phyloP scores from a whole-genome alignment of 768 basidiomycete genomes.

The Pleurotus cornucopiae region DNA sequence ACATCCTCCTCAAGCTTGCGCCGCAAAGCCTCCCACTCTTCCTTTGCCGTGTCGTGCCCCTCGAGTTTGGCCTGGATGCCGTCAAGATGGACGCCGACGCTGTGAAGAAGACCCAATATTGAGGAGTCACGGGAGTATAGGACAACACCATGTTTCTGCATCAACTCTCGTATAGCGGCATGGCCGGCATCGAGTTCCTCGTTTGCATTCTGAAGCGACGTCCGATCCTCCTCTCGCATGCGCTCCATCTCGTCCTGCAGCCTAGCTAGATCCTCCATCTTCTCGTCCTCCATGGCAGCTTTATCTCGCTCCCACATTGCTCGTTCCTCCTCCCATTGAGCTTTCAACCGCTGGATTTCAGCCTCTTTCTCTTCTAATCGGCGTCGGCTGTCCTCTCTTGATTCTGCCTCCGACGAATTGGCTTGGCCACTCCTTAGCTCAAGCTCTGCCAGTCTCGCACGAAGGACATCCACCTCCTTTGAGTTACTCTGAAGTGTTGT shows the following conservation, averaged over 20 bases:
- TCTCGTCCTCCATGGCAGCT: conserved; percentile 43
- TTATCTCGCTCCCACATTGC: conserved; percentile 49
- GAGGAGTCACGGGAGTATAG: conserved; percentile 48
- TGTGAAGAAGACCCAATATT: conserved; percentile 41
- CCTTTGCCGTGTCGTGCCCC: conserved; percentile 34
- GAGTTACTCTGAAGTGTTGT: conserved; percentile 34
- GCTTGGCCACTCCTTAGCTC: conserved; percentile 39
- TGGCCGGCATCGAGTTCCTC: conserved; percentile 50
- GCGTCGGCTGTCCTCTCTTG: conserved; percentile 24
- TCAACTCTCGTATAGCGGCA: conserved; percentile 42
- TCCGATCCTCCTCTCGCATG: conserved; percentile 33
- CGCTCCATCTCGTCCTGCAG: conserved; percentile 48
- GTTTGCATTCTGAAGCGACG: conserved; percentile 30
- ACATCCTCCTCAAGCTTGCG: conserved; percentile 50
- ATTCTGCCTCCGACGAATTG: conserved; percentile 34
- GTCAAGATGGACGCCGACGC: conserved; percentile 49
- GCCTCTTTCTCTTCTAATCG: conserved; percentile 39
- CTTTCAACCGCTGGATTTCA: conserved; percentile 31
- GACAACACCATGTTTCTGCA: conserved; percentile 55
- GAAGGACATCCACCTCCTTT: conserved; percentile 33
- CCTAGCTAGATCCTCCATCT: conserved; percentile 39
- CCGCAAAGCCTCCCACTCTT: conserved; percentile 43
- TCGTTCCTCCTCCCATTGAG: conserved; percentile 40
- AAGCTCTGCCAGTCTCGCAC: conserved; percentile 36
- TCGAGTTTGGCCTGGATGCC: conserved; percentile 42